Evolutionary conservation across 208 protist genomes (phyloP), one percentile per base, ranked within the genome.

Genomic region (Acanthamoeba quina): DNA sequence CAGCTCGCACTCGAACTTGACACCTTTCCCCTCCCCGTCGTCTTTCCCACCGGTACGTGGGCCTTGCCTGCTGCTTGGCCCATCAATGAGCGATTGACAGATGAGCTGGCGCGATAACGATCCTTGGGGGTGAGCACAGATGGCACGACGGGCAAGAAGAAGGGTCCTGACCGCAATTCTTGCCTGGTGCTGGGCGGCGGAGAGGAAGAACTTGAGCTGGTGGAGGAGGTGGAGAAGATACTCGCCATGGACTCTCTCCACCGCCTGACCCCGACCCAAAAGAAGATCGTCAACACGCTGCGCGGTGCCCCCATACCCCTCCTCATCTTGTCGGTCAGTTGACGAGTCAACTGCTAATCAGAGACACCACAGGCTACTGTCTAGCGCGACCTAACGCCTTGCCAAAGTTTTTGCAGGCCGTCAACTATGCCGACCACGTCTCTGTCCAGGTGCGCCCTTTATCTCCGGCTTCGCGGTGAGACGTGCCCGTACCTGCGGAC

Each of bases 171-270:
- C 19, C 74, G 74, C 44, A 56, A 47, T 37, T 82, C 74, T 17
- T 82, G 74, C 9, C 24, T 82, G 10, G 74, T 82, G 21, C 41
- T 82, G 17, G 74, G 41, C 41, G 74, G 74, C 5, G 74, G 74
- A 15, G 74, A 82, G 74, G 74, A 82, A 26, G 74, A 82, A 24
- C 74, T 82, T 19, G 74, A 82, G 44, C 19, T 82, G 17, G 74
- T 82, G 74, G 74, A 82, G 13, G 74, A 82, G 74, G 74, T 54
- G n/a, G 74, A 82, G 74, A 82, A 82, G 74, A 54, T 82, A 11
- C 74, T 82, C 13, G 44, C 74, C 74, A 13, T 82, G 37, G 74
- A 82, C 21, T 82, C 74, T 31, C 44, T 82, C 4, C 74, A 82
- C 44, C 74, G 74, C 1, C 74, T 82, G 21, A 82, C 74, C 1